These are phyloP conservation scores for Phaeodactylum tricornutum DNA, from an alignment of 108 stramenopile genomes.

Conservation along the genomic window DNA sequence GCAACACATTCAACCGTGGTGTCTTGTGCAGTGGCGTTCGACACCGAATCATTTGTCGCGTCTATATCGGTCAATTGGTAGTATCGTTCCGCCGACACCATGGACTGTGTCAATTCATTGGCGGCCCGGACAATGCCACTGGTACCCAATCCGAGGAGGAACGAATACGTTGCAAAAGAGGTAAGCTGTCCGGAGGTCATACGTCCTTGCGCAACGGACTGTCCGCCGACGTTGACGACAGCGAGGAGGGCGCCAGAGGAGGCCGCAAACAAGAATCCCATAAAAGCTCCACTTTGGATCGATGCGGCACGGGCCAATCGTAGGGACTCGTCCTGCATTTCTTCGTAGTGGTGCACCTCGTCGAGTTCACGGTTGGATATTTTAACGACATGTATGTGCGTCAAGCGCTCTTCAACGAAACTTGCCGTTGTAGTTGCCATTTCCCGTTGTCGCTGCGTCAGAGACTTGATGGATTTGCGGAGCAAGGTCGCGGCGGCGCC, in stretches of 20 bases:
- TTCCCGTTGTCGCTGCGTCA: constrained; percentile 45
- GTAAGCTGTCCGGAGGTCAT: constrained; percentile 68
- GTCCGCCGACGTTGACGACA: constrained; percentile 64
- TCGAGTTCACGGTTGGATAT: constrained; percentile 53
- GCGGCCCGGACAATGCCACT: constrained; percentile 62
- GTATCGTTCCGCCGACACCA: constrained; percentile 53
- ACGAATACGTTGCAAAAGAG: constrained; percentile 78
- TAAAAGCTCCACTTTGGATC: constrained; percentile 51
- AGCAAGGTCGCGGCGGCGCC: constrained; percentile 60
- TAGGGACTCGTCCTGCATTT: constrained; percentile 43
- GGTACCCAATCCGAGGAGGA: constrained; percentile 76
- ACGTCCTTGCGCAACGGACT: constrained; percentile 45
- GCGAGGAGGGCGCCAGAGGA: constrained; percentile 56
- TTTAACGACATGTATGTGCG: constrained; percentile 62
- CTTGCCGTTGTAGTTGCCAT: constrained; percentile 42
- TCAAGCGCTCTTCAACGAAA: constrained; percentile 69
- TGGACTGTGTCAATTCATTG: constrained; percentile 47
- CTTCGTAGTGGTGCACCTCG: constrained; percentile 51
- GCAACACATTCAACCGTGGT: no score
- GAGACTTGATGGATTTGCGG: constrained; percentile 57
- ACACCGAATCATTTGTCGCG: no score
- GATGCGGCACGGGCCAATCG: constrained; percentile 38
- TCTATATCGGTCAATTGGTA: no score
- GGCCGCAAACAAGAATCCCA: constrained; percentile 80
- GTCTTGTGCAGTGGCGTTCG: no score